Conservation (phyloP, 2,329 filamentous ascomycete species). For the Lasiodiplodia sp. region DNA sequence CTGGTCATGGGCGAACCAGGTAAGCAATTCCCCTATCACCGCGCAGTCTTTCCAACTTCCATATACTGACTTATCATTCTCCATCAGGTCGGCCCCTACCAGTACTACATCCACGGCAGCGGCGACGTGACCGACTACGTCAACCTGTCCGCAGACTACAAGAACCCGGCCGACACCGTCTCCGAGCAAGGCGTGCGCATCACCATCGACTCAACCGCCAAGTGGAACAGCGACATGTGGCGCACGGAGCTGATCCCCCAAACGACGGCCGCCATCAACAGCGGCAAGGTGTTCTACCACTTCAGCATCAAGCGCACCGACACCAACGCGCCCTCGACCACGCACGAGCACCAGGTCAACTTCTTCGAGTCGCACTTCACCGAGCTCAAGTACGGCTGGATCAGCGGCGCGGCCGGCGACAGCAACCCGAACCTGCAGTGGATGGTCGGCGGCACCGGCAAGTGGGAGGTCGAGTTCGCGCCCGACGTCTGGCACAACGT, state of each 20-base stretch:
- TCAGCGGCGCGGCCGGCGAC: constrained; percentile 58
- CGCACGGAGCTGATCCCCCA: constrained; percentile 78
- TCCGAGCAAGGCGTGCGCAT: constrained; percentile 72
- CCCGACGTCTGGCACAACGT: constrained; percentile 77
- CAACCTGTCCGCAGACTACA: constrained; percentile 65
- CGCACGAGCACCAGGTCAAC: constrained; percentile 71
- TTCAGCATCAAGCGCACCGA: constrained; percentile 69
- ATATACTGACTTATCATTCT: neutral
- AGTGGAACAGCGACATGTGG: constrained; percentile 76
- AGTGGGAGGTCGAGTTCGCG: constrained; percentile 69
- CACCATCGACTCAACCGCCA: constrained; percentile 69
- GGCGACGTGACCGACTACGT: constrained; percentile 66
- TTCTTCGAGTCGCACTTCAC: constrained; percentile 77
- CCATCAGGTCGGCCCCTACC: constrained; percentile 67
- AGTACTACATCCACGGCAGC: constrained; percentile 78
- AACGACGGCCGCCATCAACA: constrained; percentile 69
- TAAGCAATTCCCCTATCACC: neutral
- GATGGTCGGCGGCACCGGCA: constrained; percentile 65
- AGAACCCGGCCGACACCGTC: constrained; percentile 69
- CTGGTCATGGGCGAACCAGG: constrained; percentile 43
- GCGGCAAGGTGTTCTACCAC: constrained; percentile 75
- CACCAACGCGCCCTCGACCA: constrained; percentile 66
- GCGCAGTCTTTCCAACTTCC: constrained; percentile 63
- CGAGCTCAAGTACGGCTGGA: constrained; percentile 74
- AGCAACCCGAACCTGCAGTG: constrained; percentile 66